A percentile compares a stretch with the other conserved stretches of the same genome.
Evolutionary conservation across 2,329 filamentous ascomycete genomes (phyloP).

Genomic region (Xylariales sp.): DNA sequence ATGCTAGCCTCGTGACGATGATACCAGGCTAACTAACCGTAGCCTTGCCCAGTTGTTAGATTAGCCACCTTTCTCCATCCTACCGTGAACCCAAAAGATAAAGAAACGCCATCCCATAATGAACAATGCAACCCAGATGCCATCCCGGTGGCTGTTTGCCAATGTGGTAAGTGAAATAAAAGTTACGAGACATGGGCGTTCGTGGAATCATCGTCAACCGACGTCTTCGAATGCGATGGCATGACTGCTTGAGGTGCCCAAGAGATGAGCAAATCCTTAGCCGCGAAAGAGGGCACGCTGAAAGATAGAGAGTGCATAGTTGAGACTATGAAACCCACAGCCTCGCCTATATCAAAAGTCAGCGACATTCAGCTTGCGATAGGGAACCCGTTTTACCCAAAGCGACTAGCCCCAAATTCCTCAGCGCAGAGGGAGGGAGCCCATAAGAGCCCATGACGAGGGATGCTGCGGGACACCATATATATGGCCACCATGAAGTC

Average conservation of each 20-base stretch:
- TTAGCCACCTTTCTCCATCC: no score
- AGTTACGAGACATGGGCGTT: background rate
- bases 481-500: constrained; percentile 25
- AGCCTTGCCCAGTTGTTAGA: no score
- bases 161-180: no score
- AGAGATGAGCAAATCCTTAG: background rate
- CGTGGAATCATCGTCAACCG: background rate
- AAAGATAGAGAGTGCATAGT: constrained; percentile 13
- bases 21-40: no score
- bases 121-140: no score
- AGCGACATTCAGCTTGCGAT: background rate
- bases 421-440: constrained; percentile 24
- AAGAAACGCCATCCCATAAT: no score
- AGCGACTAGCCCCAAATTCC: constrained; percentile 24
- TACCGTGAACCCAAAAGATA: no score
- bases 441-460: constrained; percentile 28
- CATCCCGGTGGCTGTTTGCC: no score
- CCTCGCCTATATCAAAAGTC: constrained; percentile 18
- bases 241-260: background rate
- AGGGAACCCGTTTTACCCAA: constrained; percentile 17
- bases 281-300: background rate
- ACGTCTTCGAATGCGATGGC: background rate
- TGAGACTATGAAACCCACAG: constrained; percentile 21
- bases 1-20: no score
- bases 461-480: constrained; percentile 26